Conservation (phyloP, 345 rosid genomes). For the Ceriops zippeliana region DNA sequence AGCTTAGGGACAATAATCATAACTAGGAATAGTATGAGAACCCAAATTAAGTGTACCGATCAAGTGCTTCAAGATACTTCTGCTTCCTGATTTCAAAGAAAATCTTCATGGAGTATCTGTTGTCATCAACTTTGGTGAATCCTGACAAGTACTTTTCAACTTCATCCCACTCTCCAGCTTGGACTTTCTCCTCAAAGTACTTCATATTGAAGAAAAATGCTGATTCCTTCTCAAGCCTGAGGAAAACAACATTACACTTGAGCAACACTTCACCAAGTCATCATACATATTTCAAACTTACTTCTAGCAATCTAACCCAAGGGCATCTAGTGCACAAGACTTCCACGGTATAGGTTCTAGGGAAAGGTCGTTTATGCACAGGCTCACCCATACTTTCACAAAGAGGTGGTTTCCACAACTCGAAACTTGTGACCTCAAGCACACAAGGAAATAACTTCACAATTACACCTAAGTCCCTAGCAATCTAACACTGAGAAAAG, state of each 20-base stretch:
- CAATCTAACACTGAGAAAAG: background rate
- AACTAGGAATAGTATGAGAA: background rate
- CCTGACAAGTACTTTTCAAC: conserved; percentile 65
- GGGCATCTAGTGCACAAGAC: too few species aligned
- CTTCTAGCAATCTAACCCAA: too few species aligned
- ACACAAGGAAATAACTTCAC: too few species aligned
- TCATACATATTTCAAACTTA: background rate
- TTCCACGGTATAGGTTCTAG: too few species aligned
- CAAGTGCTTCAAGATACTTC: conserved; percentile 86
- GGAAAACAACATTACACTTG: background rate
- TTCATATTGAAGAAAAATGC: conserved; percentile 70
- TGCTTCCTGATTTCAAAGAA: conserved; percentile 90
- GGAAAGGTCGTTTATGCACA: too few species aligned
- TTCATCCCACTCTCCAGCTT: conserved; percentile 75
- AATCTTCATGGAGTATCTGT: conserved; percentile 76
- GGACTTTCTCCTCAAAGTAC: conserved; percentile 69
- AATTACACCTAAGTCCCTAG: too few species aligned
- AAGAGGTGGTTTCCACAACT: too few species aligned
- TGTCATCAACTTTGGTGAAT: conserved; percentile 66
- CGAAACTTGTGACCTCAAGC: too few species aligned
- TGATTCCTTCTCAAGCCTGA: conserved; percentile 69
- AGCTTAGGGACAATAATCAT: background rate
- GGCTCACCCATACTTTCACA: too few species aligned
- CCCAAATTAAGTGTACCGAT: conserved; percentile 40
- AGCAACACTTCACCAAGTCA: background rate